Conservation (phyloP, 192 early-diverging fungal genomes). For the Coemansia sp. region DNA sequence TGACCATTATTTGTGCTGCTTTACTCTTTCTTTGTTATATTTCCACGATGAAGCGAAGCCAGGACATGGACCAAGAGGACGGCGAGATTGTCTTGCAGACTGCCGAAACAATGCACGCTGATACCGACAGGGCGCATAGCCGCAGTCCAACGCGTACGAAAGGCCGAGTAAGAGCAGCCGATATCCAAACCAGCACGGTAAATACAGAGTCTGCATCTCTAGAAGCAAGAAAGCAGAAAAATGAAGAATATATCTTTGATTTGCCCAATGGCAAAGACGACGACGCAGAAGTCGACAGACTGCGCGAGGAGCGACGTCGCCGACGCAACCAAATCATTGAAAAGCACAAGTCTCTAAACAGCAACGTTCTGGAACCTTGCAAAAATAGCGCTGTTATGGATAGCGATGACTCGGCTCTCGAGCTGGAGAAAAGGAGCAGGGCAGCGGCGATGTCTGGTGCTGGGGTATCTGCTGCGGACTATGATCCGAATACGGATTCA, state of each 20-base stretch:
- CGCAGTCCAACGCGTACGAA: slow-evolving; percentile 7
- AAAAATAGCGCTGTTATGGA: slow-evolving; percentile 11
- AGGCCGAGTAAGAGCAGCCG: not conserved
- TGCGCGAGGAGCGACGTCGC: slow-evolving; percentile 83
- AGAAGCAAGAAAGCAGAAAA: not conserved
- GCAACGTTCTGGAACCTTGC: slow-evolving; percentile 26
- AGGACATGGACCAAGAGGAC: slow-evolving; percentile 19
- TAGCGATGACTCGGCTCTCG: slow-evolving; percentile 23
- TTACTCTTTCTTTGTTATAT: not conserved
- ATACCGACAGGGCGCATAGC: slow-evolving; percentile 20
- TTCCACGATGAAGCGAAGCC: not conserved
- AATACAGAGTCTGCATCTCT: slow-evolving; percentile 11
- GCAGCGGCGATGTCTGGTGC: slow-evolving; percentile 15
- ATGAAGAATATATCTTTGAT: slow-evolving; percentile 9
- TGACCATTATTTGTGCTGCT: too few relatives aligned
- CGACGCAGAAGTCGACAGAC: slow-evolving; percentile 70
- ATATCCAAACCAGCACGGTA: slow-evolving; percentile 11
- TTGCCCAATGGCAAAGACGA: slow-evolving; percentile 50
- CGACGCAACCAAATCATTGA: slow-evolving; percentile 72
- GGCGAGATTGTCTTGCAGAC: slow-evolving; percentile 34
- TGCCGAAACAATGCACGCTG: not conserved
- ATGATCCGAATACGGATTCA: slow-evolving; percentile 72
- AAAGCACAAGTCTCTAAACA: slow-evolving; percentile 58
- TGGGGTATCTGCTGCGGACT: slow-evolving; percentile 67
- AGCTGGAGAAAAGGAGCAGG: slow-evolving; percentile 30